phyloP scores from a whole-genome alignment of 169 alveolate genomes.

The Plasmodium chabaudi region DNA sequence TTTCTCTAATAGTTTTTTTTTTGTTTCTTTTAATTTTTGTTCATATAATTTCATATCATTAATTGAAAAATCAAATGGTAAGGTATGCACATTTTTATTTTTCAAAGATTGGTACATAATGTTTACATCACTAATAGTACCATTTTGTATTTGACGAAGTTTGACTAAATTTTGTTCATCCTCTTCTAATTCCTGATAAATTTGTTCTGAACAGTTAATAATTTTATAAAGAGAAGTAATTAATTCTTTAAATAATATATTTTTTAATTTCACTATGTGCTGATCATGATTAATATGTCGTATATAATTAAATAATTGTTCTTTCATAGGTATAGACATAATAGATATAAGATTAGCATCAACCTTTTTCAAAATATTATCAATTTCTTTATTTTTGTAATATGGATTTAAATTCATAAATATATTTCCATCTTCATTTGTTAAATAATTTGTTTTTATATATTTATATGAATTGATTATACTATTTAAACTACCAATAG shows the following conservation, averaged over 20 bases:
- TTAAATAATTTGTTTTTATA: conserved; percentile 27
- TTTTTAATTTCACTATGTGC: conserved; percentile 22
- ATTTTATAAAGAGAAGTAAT: conserved; percentile 8
- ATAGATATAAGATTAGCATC: conserved; percentile 34
- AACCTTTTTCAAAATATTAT: conserved; percentile 21
- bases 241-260: conserved; percentile 29
- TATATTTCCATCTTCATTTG: not conserved
- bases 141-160: conserved; percentile 4
- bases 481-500: not conserved
- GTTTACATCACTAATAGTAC: conserved; percentile 22
- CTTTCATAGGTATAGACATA: conserved; percentile 60
- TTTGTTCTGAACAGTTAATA: conserved; percentile 12
- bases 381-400: conserved; percentile 27
- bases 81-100: conserved; percentile 40
- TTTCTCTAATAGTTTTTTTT: conserved; percentile 40
- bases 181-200: not conserved
- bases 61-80: conserved; percentile 63
- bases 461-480: conserved; percentile 40
- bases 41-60: conserved; percentile 66
- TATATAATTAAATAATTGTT: conserved; percentile 42
- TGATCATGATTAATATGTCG: conserved; percentile 19
- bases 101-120: conserved; percentile 51
- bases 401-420: conserved; percentile 47
- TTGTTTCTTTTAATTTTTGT: conserved; percentile 21
- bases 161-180: conserved; percentile 7